Conservation (phyloP, 1,139 yeast genomes). For the Pichia sp. region DNA sequence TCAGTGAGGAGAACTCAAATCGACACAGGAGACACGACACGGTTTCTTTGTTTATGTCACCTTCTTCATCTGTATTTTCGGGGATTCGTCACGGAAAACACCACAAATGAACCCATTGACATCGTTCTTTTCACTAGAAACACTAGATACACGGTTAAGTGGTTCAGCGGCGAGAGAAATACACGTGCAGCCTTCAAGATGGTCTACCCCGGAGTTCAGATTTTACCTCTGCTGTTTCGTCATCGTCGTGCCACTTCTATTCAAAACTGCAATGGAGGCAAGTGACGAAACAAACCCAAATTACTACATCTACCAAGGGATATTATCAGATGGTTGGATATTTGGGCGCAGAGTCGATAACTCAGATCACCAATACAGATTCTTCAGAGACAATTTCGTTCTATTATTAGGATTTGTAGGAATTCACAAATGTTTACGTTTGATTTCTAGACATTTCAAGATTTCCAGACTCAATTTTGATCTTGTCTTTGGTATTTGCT, state of each 20-base stretch:
- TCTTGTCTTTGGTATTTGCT: constrained; percentile 64
- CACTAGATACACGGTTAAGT: constrained; percentile 68
- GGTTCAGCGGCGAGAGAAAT: constrained; percentile 49
- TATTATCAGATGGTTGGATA: constrained; percentile 72
- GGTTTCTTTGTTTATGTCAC: not conserved
- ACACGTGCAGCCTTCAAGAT: constrained; percentile 52
- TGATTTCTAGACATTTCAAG: constrained; percentile 27
- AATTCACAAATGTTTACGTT: constrained; percentile 54
- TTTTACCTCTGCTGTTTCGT: constrained; percentile 62
- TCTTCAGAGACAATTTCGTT: constrained; percentile 79
- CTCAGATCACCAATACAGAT: constrained; percentile 85
- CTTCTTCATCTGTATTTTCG: no score
- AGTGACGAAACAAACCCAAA: constrained; percentile 78
- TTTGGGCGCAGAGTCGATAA: constrained; percentile 83
- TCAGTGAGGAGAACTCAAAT: no score
- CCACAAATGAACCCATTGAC: not conserved
- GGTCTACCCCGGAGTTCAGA: constrained; percentile 75
- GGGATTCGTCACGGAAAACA: no score
- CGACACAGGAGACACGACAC: no score
- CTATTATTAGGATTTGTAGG: constrained; percentile 53
- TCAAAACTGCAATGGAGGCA: constrained; percentile 78
- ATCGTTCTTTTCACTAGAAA: constrained; percentile 51
- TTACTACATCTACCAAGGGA: constrained; percentile 58
- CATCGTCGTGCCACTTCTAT: constrained; percentile 77
- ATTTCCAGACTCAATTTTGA: constrained; percentile 59